phyloP scores from a whole-genome alignment of 495 filamentous ascomycete genomes.

The Trichoderma reesei region DNA sequence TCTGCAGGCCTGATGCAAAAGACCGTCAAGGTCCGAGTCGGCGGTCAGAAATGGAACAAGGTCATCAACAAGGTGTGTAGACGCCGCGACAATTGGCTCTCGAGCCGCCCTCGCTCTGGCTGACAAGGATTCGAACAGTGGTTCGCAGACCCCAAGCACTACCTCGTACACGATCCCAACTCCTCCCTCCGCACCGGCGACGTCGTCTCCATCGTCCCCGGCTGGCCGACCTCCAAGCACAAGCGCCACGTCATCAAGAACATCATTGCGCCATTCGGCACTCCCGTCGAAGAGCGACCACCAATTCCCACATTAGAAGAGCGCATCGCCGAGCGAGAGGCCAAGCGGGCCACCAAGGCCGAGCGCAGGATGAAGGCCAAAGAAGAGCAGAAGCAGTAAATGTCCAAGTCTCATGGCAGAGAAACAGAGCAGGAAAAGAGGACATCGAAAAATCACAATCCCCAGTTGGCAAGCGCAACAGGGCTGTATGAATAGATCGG shows the following conservation, averaged over 20 bases:
- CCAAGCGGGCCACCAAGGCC: slow-evolving; percentile 41
- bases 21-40: slow-evolving; percentile 59
- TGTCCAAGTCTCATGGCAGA: too few species aligned
- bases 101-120: neutral
- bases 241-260: slow-evolving; percentile 70
- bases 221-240: slow-evolving; percentile 49
- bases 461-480: neutral
- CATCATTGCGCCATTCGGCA: slow-evolving; percentile 66
- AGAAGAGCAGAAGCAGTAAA: neutral
- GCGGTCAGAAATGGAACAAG: slow-evolving; percentile 50
- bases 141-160: slow-evolving; percentile 36
- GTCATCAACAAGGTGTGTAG: slow-evolving; percentile 46
- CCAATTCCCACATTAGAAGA: slow-evolving; percentile 56
- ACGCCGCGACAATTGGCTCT: neutral
- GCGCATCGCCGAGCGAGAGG: slow-evolving; percentile 38
- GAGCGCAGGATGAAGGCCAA: slow-evolving; percentile 31
- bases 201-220: slow-evolving; percentile 65
- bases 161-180: slow-evolving; percentile 66
- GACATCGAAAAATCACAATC: neutral
- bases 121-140: slow-evolving; percentile 28
- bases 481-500: slow-evolving; percentile 5
- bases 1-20: slow-evolving; percentile 60
- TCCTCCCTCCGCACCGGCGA: slow-evolving; percentile 68
- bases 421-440: neutral
- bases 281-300: slow-evolving; percentile 50